Conservation (phyloP, 768 basidiomycete species). For the Leucocoprinus birnbaumii region DNA sequence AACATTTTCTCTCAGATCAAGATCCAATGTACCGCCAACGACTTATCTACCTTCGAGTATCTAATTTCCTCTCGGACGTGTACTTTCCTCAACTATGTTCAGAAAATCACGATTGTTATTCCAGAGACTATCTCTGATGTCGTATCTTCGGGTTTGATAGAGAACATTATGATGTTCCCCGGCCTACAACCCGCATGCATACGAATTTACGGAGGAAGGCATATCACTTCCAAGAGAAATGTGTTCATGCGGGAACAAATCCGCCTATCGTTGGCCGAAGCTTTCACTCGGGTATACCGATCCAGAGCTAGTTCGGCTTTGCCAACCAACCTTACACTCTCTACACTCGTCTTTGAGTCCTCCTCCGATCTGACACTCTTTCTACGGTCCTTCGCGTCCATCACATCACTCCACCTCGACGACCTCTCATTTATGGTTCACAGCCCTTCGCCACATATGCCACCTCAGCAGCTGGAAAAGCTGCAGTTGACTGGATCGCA, state of each 20-base stretch:
- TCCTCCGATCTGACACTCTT: conserved; percentile 1
- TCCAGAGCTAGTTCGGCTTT: background rate
- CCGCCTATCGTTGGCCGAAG: background rate
- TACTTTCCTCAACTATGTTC: background rate
- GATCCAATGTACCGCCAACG: background rate
- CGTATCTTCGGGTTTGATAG: background rate
- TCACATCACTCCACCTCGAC: background rate
- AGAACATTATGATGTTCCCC: background rate
- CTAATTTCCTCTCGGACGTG: background rate
- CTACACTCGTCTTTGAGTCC: background rate
- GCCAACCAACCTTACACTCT: background rate
- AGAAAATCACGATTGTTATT: background rate
- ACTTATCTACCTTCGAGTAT: background rate
- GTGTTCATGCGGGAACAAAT: background rate
- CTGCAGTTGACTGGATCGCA: background rate
- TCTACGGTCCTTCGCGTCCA: background rate
- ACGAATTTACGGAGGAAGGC: background rate
- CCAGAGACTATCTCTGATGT: background rate
- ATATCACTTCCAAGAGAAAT: background rate
- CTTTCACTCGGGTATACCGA: background rate
- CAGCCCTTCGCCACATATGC: background rate
- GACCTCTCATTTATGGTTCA: background rate
- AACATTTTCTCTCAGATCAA: background rate
- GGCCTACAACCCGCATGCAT: background rate
- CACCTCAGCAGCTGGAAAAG: background rate